Base-by-base conservation (phyloP, 1,284 basidiomycete species). In the Rhodotorula sp. region DNA sequence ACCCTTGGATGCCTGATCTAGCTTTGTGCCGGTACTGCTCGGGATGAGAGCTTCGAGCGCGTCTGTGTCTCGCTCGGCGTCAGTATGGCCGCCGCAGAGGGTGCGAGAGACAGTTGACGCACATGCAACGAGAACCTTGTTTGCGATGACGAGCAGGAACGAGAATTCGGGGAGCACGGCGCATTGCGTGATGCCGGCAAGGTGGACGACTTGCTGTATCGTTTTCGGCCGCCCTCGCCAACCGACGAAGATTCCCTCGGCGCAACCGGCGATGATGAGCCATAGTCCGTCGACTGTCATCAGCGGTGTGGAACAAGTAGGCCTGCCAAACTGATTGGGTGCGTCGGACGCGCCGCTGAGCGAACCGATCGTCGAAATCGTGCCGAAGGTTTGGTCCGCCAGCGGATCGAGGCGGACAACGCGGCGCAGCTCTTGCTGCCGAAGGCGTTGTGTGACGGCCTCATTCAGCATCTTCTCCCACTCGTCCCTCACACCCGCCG, bases 241-340 rank as follows among this genome's bases (percentile, higher is more conserved):
- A 0, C 94, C 95, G 73, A 98, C 95, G 92, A 93, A 98, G 3
- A 98, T 91, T 48, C 95, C 95, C 77, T 97, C 92, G 0, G 91
- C 88, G 80, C 94, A 96, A 28, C 94, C 94, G 74, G 97, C 88
- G 0, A 94, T 93, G 26, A 97, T 89, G 24, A 98, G 84, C 4
- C 86, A 70, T 54, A 92, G 86, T 8, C 90, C 88, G 79, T 97
- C 92, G 9, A 86, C 84, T 4, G 92, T 92, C 40, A 56, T 58
- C 22, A 76, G 62, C 31, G 70, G 76, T 2, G 63, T 59, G n/a
- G 76, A 77, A 40, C 75, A 76, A 15, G 74, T 76, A 40, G 75
- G 75, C 31, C 59, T 58, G 5, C 69, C 67, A 16, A 65, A 60
- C 26, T 59, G 64, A 15, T 60, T 69, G 24, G 13, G n/a, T 22